A percentile compares a stretch with the other conserved stretches of the same genome.
phyloP scores from a whole-genome alignment of 345 rosid genomes.

The Hibiscus syriacus region DNA sequence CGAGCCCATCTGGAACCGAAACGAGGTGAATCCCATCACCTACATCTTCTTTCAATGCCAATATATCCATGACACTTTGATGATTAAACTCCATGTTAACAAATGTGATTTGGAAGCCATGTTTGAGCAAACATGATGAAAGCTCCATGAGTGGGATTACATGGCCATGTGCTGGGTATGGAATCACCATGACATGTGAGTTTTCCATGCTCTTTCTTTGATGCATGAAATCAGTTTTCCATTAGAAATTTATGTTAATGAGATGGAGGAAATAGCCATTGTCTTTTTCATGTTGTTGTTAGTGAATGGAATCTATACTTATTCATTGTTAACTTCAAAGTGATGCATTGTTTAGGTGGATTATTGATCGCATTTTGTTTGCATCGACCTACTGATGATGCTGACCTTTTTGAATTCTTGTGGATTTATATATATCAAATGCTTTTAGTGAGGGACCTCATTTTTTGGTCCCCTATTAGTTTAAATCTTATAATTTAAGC shows the following conservation, averaged over 20 bases:
- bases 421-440: too few species aligned
- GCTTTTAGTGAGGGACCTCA: too few species aligned
- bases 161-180: too few species aligned
- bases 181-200: background rate
- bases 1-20: too few species aligned
- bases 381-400: background rate
- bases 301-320: background rate
- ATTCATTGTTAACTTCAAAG: background rate
- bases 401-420: background rate
- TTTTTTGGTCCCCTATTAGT: too few species aligned
- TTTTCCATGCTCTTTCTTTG: background rate
- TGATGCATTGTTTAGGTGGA: too few species aligned
- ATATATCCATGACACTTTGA: background rate
- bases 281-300: background rate
- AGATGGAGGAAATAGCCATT: background rate
- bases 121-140: background rate
- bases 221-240: background rate
- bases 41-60: background rate
- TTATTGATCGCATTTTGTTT: background rate
- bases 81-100: background rate
- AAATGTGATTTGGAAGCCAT: constrained; percentile 1
- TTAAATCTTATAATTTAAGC: too few species aligned
- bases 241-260: background rate
- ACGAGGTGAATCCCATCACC: background rate
- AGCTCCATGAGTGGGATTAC: too few species aligned